phyloP scores from a whole-genome alignment of 768 basidiomycete genomes.

The Sarcomyxa edulis region DNA sequence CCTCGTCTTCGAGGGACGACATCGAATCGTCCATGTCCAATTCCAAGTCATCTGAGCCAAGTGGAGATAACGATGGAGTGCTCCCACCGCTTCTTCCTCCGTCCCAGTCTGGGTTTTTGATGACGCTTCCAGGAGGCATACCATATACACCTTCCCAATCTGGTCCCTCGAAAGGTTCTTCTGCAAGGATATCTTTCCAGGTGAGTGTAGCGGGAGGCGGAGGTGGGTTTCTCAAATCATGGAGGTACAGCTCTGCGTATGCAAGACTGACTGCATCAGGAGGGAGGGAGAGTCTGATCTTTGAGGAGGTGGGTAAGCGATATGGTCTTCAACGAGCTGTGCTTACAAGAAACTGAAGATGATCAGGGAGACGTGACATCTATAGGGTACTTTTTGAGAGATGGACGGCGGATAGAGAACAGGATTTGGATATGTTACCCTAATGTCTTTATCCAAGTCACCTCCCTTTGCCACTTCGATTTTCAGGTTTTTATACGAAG shows the following conservation, averaged over 20 bases:
- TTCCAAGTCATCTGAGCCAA: conserved; percentile 48
- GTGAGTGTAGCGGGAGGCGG: conserved; percentile 41
- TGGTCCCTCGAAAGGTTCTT: conserved; percentile 82
- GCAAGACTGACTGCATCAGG: conserved; percentile 43
- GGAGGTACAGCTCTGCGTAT: conserved; percentile 50
- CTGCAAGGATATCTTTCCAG: conserved; percentile 75
- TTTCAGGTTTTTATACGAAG: conserved; percentile 48
- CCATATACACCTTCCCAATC: conserved; percentile 79
- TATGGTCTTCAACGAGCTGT: neutral
- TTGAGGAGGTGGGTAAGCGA: conserved; percentile 1
- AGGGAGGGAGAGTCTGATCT: conserved; percentile 56
- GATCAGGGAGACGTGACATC: conserved; percentile 60
- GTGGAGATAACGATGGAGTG: conserved; percentile 64
- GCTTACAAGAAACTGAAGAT: conserved; percentile 68
- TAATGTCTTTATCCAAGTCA: conserved; percentile 65
- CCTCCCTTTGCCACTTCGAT: conserved; percentile 38
- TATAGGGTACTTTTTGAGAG: conserved; percentile 18
- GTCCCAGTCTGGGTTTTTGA: conserved; percentile 26
- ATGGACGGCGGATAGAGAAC: neutral
- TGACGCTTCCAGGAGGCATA: conserved; percentile 36
- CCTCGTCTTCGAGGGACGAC: conserved; percentile 21
- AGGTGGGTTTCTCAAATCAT: conserved; percentile 40
- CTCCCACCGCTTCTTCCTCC: conserved; percentile 49
- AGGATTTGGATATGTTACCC: no score
- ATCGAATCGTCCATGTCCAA: conserved; percentile 34